Conservation (phyloP, 768 basidiomycete species). For the Mycena olivaceomarginata region DNA sequence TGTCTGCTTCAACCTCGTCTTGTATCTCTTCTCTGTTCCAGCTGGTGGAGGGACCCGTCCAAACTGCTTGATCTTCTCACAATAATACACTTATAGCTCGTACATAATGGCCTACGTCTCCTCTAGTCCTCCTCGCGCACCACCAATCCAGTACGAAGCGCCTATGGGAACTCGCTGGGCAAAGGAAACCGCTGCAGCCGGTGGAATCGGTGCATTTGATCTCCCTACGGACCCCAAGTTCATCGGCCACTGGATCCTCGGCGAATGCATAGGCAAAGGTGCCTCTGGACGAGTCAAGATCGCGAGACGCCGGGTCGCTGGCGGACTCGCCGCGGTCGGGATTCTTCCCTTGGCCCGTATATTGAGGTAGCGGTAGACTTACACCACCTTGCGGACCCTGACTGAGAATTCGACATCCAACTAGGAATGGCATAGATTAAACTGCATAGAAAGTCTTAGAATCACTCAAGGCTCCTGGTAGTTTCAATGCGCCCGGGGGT, state of each 20-base stretch:
- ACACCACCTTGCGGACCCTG: too few relatives aligned
- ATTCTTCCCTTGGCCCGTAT: slow-evolving; percentile 69
- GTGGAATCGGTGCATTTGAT: slow-evolving; percentile 83
- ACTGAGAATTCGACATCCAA: too few relatives aligned
- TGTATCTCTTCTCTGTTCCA: slow-evolving; percentile 57
- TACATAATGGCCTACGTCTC: slow-evolving; percentile 61
- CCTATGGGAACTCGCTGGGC: slow-evolving; percentile 90
- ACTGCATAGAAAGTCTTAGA: too few relatives aligned
- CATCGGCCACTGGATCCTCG: slow-evolving; percentile 95
- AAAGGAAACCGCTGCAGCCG: slow-evolving; percentile 91
- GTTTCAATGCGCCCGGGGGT: too few relatives aligned
- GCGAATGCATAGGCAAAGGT: slow-evolving; percentile 95
- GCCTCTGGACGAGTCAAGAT: slow-evolving; percentile 96
- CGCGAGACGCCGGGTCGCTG: slow-evolving; percentile 89
- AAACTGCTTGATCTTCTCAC: slow-evolving; percentile 57
- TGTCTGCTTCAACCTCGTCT: slow-evolving; percentile 25
- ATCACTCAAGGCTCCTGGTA: too few relatives aligned
- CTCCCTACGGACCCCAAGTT: slow-evolving; percentile 89
- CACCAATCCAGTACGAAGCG: slow-evolving; percentile 82
- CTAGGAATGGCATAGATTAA: too few relatives aligned
- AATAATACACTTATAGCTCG: slow-evolving; percentile 49
- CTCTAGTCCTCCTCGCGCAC: slow-evolving; percentile 80
- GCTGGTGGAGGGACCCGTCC: slow-evolving; percentile 65
- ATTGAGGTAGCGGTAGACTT: too few relatives aligned
- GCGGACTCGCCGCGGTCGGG: slow-evolving; percentile 96